Conservation (phyloP, 2,329 filamentous ascomycete genomes). For the Coniella lustricola region DNA sequence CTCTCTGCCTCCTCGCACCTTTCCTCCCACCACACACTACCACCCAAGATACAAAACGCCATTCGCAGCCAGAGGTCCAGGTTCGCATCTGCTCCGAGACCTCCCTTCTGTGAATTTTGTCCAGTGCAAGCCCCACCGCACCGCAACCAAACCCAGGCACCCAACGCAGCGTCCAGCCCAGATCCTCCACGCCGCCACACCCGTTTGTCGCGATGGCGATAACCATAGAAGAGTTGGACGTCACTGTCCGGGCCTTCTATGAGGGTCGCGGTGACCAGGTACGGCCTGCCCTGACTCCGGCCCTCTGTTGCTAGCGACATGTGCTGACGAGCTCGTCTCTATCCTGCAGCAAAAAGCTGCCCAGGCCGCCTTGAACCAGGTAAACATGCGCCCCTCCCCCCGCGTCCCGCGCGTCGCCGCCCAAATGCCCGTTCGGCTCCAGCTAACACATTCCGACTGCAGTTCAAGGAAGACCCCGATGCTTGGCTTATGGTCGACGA, state of each 20-base stretch:
- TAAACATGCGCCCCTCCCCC: conserved; percentile 36
- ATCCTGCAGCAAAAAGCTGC: conserved; percentile 82
- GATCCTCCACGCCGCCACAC: conserved; percentile 10
- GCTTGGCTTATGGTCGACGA: conserved; percentile 97
- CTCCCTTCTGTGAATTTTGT: neutral
- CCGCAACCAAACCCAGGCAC: conserved; percentile 4
- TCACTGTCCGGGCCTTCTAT: conserved; percentile 92
- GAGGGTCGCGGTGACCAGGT: conserved; percentile 93
- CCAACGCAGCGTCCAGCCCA: neutral
- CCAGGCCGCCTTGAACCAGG: conserved; percentile 87
- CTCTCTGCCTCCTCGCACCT: neutral
- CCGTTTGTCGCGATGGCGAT: conserved; percentile 45
- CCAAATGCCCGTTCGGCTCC: conserved; percentile 8
- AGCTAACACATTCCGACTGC: conserved; percentile 22
- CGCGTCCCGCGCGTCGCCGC: conserved; percentile 5
- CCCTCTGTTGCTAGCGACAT: conserved; percentile 8
- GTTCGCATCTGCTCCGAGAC: neutral
- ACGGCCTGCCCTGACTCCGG: conserved; percentile 31
- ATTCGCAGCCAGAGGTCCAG: neutral
- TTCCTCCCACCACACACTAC: conserved; percentile 1
- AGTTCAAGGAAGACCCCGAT: conserved; percentile 99
- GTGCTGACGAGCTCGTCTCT: conserved; percentile 32
- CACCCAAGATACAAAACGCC: neutral
- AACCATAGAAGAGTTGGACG: conserved; percentile 90
- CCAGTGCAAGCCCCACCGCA: neutral